A percentile compares a stretch with the other conserved stretches of the same genome.
Conservation (phyloP, 805 yeast genomes). For the Candida nitratophila region DNA sequence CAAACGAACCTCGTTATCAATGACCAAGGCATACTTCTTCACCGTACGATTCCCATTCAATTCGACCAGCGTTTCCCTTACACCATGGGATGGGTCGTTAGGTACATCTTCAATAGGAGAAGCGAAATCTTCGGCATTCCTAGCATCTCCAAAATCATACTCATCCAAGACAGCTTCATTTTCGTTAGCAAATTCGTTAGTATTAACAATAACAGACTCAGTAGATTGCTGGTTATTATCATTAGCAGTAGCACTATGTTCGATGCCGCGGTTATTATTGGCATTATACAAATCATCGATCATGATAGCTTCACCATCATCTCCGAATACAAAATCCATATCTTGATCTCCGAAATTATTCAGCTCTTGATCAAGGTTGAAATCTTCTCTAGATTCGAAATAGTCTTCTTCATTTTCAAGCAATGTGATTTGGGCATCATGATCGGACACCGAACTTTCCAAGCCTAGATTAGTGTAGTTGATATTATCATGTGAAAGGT, state of each 20-base stretch:
- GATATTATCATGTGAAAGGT: no score
- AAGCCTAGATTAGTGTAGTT: not conserved
- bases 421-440: constrained; percentile 2
- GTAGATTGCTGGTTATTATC: not conserved
- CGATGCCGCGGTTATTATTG: no score
- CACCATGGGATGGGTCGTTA: not conserved
- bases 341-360: constrained; percentile 2
- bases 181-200: not conserved
- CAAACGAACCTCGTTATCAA: constrained; percentile 10
- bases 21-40: not conserved
- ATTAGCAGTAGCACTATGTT: not conserved
- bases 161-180: not conserved
- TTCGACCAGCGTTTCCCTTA: not conserved
- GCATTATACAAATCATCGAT: not conserved
- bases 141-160: not conserved
- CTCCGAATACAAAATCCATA: constrained; percentile 12
- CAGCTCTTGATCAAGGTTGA: constrained; percentile 3
- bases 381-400: not conserved
- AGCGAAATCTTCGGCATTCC: not conserved
- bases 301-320: constrained; percentile 8
- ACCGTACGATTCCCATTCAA: not conserved
- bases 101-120: not conserved
- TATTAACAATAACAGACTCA: not conserved
- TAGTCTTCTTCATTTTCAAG: not conserved
- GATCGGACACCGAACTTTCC: not conserved